Evolutionary conservation across 805 yeast genomes (phyloP).

Genomic region (Candida koratica): DNA sequence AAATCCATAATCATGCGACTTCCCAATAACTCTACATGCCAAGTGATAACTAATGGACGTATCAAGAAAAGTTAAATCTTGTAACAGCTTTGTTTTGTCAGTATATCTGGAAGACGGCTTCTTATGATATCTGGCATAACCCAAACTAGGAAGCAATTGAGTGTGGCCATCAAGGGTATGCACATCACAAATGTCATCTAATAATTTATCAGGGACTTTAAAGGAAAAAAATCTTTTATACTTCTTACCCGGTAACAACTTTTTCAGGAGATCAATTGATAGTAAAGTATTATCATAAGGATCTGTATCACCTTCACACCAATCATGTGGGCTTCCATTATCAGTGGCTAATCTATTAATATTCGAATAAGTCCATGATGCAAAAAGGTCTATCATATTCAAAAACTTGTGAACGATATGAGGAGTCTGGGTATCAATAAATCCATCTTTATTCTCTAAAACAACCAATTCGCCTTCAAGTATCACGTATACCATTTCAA

Average conservation of each 20-base stretch:
- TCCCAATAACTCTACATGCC: conserved; percentile 39
- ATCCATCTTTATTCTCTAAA: conserved; percentile 22
- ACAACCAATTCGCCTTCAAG: conserved; percentile 36
- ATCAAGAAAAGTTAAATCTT: conserved; percentile 36
- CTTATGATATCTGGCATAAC: conserved; percentile 24
- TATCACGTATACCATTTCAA: conserved; percentile 44
- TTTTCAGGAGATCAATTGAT: conserved; percentile 34
- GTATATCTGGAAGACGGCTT: conserved; percentile 24
- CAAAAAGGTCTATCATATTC: conserved; percentile 42
- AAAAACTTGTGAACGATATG: conserved; percentile 33
- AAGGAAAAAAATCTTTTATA: conserved; percentile 42
- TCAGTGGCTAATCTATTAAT: conserved; percentile 38
- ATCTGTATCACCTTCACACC: conserved; percentile 45
- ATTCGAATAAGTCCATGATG: conserved; percentile 43
- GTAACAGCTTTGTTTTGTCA: conserved; percentile 20
- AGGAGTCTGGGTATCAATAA: conserved; percentile 24
- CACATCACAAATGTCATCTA: conserved; percentile 37
- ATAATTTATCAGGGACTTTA: conserved; percentile 36
- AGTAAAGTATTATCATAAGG: conserved; percentile 36
- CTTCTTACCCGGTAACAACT: conserved; percentile 34
- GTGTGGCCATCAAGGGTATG: conserved; percentile 35
- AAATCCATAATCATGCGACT: conserved; percentile 31
- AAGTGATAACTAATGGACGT: conserved; percentile 34
- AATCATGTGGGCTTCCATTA: conserved; percentile 40
- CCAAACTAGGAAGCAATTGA: conserved; percentile 36